Base-by-base conservation (phyloP, 176 grass and related monocot species). In the Oryza nivara region DNA sequence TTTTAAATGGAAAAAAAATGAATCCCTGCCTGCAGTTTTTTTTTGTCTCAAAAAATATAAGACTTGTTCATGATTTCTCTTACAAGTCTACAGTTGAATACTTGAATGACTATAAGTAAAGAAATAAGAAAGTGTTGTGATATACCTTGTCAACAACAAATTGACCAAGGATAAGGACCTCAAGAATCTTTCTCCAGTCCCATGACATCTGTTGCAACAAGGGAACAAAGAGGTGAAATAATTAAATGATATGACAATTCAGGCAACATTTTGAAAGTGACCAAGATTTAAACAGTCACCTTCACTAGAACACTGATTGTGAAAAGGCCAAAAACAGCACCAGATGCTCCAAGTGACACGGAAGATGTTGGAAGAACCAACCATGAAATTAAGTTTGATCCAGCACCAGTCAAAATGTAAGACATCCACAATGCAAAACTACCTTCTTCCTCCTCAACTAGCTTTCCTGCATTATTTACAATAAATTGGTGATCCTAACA, bases 171-270 rank as follows among this genome's bases (percentile, higher is more conserved):
- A 99, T 92, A 85, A 99, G 70, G 67, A 99, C 96, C 77, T 99
- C 96, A 68, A 99, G 84, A 82, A 99, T 99, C 91, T 99, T 99
- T 91, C 96, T 96, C 96, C 96, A 99, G 79, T 99, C 96, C 93
- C 91, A 99, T 58, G 93, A 99, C 93, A 99, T 96, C 96, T 99
- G 86, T 65, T 72, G 79, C 41, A 67, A 88, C 17, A 89, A 66
- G 44, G 48, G 47, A 47, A 19, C 30, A 15, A n/a, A 70, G 23
- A 7, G 44, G 69, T 80, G 6, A 67, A 80, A 54, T 19, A 73
- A 48, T 79, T 28, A 43, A 43, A 83, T 45, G 11, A 7, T 46
- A 49, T 70, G 16, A 65, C 2, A 38, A 64, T 43, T 58, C 5
- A 72, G 36, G 26, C 76, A 91, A 67, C 36, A 70, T 28, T 66